Evolutionary conservation across 108 stramenopile genomes (phyloP).

Genomic region (Nitzschia putrida): DNA sequence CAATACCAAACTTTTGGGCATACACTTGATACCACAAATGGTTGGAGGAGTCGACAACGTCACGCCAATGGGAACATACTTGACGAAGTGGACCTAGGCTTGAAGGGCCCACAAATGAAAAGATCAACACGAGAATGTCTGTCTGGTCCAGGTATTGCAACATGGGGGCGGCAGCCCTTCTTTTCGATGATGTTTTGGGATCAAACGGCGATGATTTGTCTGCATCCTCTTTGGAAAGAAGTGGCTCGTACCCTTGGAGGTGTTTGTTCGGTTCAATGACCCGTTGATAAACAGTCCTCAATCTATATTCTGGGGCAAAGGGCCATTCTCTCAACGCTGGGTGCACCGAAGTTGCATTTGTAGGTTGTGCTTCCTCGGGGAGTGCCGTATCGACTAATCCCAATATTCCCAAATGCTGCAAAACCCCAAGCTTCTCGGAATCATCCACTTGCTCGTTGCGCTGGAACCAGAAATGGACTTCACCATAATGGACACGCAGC

Average conservation of each 20-base stretch:
- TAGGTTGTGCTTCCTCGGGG: too few species aligned
- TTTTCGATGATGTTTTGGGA: too few species aligned
- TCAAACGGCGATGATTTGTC: too few species aligned
- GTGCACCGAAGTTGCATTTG: background rate
- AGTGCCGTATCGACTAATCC: background rate
- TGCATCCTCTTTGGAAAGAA: too few species aligned
- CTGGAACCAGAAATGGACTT: background rate
- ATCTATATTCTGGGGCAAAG: background rate
- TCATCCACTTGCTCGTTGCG: background rate
- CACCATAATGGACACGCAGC: conserved; percentile 2
- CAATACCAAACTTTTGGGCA: background rate
- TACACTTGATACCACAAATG: conserved; percentile 16
- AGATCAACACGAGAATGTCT: conserved; percentile 3
- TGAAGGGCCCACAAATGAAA: background rate
- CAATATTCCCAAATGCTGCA: conserved; percentile 4
- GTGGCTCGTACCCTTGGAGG: too few species aligned
- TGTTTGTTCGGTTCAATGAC: background rate
- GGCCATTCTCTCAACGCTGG: conserved; percentile 7
- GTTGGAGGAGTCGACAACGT: conserved; percentile 2
- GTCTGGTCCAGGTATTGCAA: conserved; percentile 7
- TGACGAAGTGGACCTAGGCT: background rate
- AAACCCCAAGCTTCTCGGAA: background rate
- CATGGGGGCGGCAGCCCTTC: background rate
- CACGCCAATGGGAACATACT: conserved; percentile 12
- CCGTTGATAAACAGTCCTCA: conserved; percentile 2